Percentiles rank a stretch among this genome's conserved stretches.
Evolutionary conservation across 805 yeast species (phyloP).

Genomic region (Candida sithepensis): DNA sequence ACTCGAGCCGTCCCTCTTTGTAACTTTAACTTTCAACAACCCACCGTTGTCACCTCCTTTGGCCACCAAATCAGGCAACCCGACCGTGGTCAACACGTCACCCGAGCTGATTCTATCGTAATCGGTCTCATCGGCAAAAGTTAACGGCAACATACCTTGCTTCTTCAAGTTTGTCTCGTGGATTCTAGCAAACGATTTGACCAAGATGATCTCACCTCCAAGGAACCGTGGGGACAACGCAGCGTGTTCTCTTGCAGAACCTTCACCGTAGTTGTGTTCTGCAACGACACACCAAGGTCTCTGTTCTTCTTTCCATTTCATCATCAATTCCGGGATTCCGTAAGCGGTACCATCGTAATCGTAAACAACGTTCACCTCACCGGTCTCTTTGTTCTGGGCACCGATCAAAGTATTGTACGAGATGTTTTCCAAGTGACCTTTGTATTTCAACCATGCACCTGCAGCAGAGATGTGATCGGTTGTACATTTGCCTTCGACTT

Average conservation of each 20-base stretch:
- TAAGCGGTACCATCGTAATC: slow-evolving; percentile 77
- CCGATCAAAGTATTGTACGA: slow-evolving; percentile 94
- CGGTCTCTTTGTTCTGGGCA: slow-evolving; percentile 95
- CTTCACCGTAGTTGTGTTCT: slow-evolving; percentile 98
- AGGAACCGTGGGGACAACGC: slow-evolving; percentile 93
- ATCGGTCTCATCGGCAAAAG: slow-evolving; percentile 86
- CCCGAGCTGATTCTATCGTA: slow-evolving; percentile 78
- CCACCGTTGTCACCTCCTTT: slow-evolving; percentile 91
- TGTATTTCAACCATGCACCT: slow-evolving; percentile 97
- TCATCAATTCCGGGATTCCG: slow-evolving; percentile 95
- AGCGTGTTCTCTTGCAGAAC: slow-evolving; percentile 99
- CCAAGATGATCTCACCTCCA: slow-evolving; percentile 85
- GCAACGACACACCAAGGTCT: slow-evolving; percentile 95
- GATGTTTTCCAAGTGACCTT: slow-evolving; percentile 95
- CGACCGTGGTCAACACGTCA: slow-evolving; percentile 73
- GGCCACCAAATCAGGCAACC: slow-evolving; percentile 69
- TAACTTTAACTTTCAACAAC: slow-evolving; percentile 61
- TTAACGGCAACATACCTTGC: slow-evolving; percentile 95
- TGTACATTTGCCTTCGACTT: slow-evolving; percentile 97
- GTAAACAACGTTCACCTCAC: slow-evolving; percentile 87
- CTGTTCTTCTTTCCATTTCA: slow-evolving; percentile 82
- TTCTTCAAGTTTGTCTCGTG: slow-evolving; percentile 97
- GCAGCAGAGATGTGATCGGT: slow-evolving; percentile 99
- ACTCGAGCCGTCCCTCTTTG: slow-evolving; percentile 67
- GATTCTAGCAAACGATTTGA: slow-evolving; percentile 95